Evolutionary conservation across 345 rosid genomes (phyloP).

Genomic region (Hirschfeldia incana): DNA sequence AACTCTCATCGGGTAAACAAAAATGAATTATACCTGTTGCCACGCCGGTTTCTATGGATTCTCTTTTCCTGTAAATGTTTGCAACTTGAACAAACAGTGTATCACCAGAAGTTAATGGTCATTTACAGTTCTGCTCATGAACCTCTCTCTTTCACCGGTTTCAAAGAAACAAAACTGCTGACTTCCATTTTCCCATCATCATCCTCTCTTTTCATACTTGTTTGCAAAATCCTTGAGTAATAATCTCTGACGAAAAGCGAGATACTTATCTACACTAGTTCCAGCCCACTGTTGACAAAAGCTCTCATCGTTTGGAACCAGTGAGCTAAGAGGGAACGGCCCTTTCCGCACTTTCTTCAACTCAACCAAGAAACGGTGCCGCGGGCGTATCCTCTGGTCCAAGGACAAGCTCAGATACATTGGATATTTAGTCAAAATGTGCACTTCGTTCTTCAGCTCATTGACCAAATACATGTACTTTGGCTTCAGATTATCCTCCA

Average conservation of each 20-base stretch:
- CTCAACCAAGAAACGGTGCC: slow-evolving; percentile 83
- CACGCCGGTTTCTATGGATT: neutral
- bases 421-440: slow-evolving; percentile 82
- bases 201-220: slow-evolving; percentile 63
- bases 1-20: slow-evolving; percentile 20
- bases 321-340: slow-evolving; percentile 88
- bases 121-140: slow-evolving; percentile 28
- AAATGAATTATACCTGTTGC: slow-evolving; percentile 7
- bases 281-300: slow-evolving; percentile 95
- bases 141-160: slow-evolving; percentile 18
- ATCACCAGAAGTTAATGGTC: slow-evolving; percentile 5
- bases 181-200: slow-evolving; percentile 13
- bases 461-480: slow-evolving; percentile 85
- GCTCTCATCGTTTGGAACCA: slow-evolving; percentile 84
- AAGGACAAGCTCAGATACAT: slow-evolving; percentile 87
- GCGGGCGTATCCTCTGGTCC: slow-evolving; percentile 95
- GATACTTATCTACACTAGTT: slow-evolving; percentile 77
- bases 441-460: slow-evolving; percentile 80
- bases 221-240: slow-evolving; percentile 68
- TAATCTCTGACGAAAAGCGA: slow-evolving; percentile 77
- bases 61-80: slow-evolving; percentile 4
- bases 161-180: neutral
- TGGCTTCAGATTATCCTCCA: slow-evolving; percentile 92
- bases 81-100: neutral
- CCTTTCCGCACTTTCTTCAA: slow-evolving; percentile 92